A percentile compares a stretch with the other conserved stretches of the same genome.
These are phyloP conservation scores for Sphaerulina vaccinii DNA, from an alignment of 2,329 filamentous ascomycete species.

Conservation along the genomic window DNA sequence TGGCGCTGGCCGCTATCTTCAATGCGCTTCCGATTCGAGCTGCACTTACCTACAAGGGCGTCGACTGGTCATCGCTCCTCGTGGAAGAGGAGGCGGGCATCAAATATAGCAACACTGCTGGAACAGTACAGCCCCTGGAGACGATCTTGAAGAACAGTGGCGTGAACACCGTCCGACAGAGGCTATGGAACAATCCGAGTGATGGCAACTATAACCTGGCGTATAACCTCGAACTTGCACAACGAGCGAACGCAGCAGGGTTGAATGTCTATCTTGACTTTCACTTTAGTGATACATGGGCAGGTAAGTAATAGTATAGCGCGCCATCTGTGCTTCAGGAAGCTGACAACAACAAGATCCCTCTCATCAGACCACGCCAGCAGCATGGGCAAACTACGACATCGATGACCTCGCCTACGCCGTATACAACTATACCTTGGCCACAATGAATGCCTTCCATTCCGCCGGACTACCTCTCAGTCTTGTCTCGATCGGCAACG, in stretches of 20 bases:
- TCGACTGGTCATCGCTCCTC: conserved; percentile 40
- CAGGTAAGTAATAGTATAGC: conserved; percentile 7
- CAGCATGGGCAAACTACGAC: conserved; percentile 35
- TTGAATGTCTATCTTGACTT: conserved; percentile 39
- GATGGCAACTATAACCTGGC: conserved; percentile 33
- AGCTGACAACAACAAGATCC: conserved; percentile 28
- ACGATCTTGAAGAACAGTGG: conserved; percentile 28
- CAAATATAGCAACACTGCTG: conserved; percentile 37
- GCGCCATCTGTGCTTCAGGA: not conserved
- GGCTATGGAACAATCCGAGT: conserved; percentile 35
- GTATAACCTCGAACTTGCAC: conserved; percentile 39
- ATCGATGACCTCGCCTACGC: conserved; percentile 35
- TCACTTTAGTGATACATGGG: conserved; percentile 39
- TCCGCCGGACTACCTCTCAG: conserved; percentile 39
- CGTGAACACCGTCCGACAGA: conserved; percentile 30
- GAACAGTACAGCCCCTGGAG: conserved; percentile 32
- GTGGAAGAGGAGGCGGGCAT: conserved; percentile 37
- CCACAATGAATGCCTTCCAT: conserved; percentile 43
- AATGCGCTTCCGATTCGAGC: not conserved
- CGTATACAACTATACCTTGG: conserved; percentile 36
- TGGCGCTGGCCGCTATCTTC: not conserved
- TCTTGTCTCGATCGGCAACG: conserved; percentile 43
- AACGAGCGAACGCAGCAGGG: conserved; percentile 34
- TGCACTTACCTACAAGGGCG: conserved; percentile 36
- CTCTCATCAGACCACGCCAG: conserved; percentile 33